Conservation (phyloP, 305 asterid genomes). For the Fraxinus angustifolia region DNA sequence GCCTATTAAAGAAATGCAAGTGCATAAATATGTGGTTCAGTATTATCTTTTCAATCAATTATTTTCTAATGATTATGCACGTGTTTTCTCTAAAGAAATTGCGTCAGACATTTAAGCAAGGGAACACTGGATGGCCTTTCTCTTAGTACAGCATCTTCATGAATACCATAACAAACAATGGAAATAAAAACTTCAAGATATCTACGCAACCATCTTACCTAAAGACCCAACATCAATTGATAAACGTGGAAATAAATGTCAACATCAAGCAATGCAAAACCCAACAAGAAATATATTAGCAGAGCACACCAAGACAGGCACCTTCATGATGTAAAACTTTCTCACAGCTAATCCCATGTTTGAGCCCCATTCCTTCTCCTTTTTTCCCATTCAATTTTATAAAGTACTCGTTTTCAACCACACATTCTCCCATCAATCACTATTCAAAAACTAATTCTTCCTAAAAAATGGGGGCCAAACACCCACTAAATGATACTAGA, state of each 20-base stretch:
- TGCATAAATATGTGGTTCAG: neutral
- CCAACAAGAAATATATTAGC: neutral
- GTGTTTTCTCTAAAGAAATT: neutral
- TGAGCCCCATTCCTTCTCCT: too few species aligned
- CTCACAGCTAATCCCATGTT: neutral
- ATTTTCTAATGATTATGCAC: neutral
- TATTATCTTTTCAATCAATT: neutral
- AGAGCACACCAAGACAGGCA: neutral
- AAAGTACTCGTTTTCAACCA: too few species aligned
- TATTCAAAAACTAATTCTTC: too few species aligned
- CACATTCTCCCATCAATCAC: too few species aligned
- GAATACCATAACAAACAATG: neutral
- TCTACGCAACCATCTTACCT: neutral
- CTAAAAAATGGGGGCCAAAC: too few species aligned
- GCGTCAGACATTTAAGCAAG: neutral
- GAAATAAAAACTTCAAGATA: neutral
- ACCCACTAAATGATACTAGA: neutral
- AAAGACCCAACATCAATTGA: neutral
- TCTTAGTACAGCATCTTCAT: neutral
- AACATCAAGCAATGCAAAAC: neutral
- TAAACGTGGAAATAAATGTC: neutral
- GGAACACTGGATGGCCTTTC: neutral
- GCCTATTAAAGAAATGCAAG: neutral
- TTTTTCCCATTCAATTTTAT: too few species aligned
- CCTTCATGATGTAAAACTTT: neutral